Percentiles rank a stretch among this genome's conserved stretches.
These are phyloP conservation scores for Hsuehochloa calcarea DNA, from an alignment of 176 grass and related monocot species.

Conservation along the genomic window DNA sequence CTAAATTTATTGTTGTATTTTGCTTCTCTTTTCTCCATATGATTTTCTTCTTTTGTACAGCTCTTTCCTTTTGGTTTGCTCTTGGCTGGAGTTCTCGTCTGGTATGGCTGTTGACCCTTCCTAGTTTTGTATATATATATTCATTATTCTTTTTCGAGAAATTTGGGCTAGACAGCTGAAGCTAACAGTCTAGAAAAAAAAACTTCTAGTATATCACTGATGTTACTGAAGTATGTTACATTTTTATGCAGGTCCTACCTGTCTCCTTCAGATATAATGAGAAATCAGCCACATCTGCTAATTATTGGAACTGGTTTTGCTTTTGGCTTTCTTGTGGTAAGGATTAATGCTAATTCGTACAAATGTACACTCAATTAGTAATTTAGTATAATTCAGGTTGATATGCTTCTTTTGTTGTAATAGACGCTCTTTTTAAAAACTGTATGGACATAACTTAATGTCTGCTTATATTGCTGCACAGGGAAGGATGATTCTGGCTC, in stretches of 20 bases:
- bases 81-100: slow-evolving; percentile 81
- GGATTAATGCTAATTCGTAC: not conserved
- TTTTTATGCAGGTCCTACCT: slow-evolving; percentile 67
- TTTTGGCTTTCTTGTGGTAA: slow-evolving; percentile 97
- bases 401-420: not conserved
- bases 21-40: slow-evolving; percentile 15
- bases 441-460: slow-evolving; percentile 10
- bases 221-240: slow-evolving; percentile 17
- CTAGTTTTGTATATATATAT: not conserved
- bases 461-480: slow-evolving; percentile 39
- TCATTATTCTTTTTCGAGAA: not conserved
- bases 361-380: not conserved
- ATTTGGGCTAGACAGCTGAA: not conserved
- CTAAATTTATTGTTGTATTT: not conserved
- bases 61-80: slow-evolving; percentile 83
- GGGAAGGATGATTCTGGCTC: slow-evolving; percentile 98
- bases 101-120: slow-evolving; percentile 53
- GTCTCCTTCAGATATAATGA: slow-evolving; percentile 91
- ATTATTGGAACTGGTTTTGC: slow-evolving; percentile 96
- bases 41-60: slow-evolving; percentile 45
- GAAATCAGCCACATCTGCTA: slow-evolving; percentile 80
- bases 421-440: not conserved
- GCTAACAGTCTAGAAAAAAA: not conserved
- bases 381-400: not conserved
- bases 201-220: not conserved